A percentile compares a stretch with the other conserved stretches of the same genome.
phyloP scores from a whole-genome alignment of 164 flowering plant species.

The Kingdonia uniflora region DNA sequence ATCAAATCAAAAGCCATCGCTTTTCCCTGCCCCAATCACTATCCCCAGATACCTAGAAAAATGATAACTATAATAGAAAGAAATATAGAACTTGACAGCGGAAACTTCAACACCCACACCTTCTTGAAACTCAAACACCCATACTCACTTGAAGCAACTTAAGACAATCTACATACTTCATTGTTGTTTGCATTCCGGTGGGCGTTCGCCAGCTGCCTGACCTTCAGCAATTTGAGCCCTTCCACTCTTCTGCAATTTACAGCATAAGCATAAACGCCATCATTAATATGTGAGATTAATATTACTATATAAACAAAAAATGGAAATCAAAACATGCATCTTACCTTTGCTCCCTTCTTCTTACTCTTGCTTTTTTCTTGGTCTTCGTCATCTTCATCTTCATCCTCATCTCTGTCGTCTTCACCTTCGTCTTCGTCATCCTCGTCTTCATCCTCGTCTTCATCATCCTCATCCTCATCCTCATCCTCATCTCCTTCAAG shows the following conservation, averaged over 20 bases:
- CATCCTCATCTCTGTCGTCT: too few relatives aligned
- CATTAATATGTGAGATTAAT: neutral
- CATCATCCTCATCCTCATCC: slow-evolving; percentile 42
- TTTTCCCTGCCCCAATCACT: too few relatives aligned
- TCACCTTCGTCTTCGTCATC: slow-evolving; percentile 40
- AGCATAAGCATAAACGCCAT: slow-evolving; percentile 1
- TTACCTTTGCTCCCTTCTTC: slow-evolving; percentile 37
- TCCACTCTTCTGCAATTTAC: slow-evolving; percentile 47
- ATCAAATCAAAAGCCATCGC: too few relatives aligned
- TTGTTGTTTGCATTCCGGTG: slow-evolving; percentile 36
- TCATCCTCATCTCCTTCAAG: slow-evolving; percentile 40
- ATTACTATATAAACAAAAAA: neutral
- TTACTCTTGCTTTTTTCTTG: slow-evolving; percentile 33
- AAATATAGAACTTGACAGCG: too few relatives aligned
- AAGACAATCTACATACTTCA: slow-evolving; percentile 5
- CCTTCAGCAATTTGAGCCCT: slow-evolving; percentile 25
- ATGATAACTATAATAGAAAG: too few relatives aligned
- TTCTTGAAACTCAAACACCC: neutral
- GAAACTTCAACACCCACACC: neutral
- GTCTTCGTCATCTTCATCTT: slow-evolving; percentile 51
- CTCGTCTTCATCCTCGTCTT: slow-evolving; percentile 48
- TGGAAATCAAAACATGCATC: neutral
- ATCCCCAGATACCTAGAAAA: too few relatives aligned
- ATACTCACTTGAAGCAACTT: neutral
- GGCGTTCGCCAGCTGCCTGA: slow-evolving; percentile 21